phyloP scores from a whole-genome alignment of 768 basidiomycete genomes.

The Mycena olivaceomarginata region DNA sequence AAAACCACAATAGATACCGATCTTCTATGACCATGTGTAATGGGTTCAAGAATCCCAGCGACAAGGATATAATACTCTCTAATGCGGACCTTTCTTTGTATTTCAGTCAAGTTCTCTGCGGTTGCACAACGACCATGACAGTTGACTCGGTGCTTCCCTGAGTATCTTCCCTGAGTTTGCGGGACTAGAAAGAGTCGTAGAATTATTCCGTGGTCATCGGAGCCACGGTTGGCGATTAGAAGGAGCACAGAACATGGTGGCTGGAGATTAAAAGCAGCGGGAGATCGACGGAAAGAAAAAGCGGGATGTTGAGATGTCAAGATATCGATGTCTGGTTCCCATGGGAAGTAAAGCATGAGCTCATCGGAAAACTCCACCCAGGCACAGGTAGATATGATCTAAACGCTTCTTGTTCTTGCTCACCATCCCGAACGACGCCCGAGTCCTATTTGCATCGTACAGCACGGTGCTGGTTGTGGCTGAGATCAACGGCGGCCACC shows the following conservation, averaged over 20 bases:
- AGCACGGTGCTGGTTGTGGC: not conserved
- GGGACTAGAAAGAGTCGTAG: not conserved
- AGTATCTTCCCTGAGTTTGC: not conserved
- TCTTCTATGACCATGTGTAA: not conserved
- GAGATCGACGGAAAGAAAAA: not conserved
- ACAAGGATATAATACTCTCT: constrained; percentile 4
- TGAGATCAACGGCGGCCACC: not conserved
- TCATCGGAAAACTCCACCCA: not conserved
- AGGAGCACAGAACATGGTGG: not conserved
- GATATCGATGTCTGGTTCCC: not conserved
- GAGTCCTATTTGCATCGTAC: not conserved
- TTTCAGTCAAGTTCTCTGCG: constrained; percentile 7
- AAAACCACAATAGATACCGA: not conserved
- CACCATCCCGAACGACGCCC: not conserved
- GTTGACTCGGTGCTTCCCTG: not conserved
- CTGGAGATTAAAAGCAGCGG: not conserved
- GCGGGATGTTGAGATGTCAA: not conserved
- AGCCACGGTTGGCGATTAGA: not conserved
- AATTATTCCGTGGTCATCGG: not conserved
- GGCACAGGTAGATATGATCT: not conserved
- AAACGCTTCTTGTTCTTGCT: constrained; percentile 1
- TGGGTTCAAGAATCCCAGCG: not conserved
- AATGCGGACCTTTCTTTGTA: not conserved
- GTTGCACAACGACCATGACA: constrained; percentile 20
- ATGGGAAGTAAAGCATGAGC: constrained; percentile 13